These are phyloP conservation scores for Wickerhamomyces kurtzmanii DNA, from an alignment of 805 yeast genomes.

Conservation along the genomic window DNA sequence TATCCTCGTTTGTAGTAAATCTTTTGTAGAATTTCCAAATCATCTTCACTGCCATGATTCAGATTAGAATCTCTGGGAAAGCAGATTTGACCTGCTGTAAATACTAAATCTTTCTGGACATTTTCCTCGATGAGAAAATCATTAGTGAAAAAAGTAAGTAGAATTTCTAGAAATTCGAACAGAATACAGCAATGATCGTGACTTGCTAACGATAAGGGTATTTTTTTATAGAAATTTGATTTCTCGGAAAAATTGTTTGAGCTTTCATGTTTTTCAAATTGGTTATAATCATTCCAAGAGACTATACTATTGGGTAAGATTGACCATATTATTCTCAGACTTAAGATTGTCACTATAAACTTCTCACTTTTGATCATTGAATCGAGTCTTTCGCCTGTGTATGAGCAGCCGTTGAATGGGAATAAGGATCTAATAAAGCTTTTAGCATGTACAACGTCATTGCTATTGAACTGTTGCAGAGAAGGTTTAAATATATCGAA, in stretches of 20 bases:
- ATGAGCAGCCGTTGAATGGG: constrained; percentile 27
- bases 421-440: constrained; percentile 19
- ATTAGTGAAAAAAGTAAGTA: constrained; percentile 20
- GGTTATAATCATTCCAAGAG: constrained; percentile 23
- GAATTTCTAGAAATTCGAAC: constrained; percentile 25
- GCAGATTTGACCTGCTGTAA: constrained; percentile 26
- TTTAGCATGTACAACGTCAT: constrained; percentile 18
- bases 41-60: constrained; percentile 15
- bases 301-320: constrained; percentile 23
- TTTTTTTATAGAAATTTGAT: constrained; percentile 21
- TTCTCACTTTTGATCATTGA: constrained; percentile 12
- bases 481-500: constrained; percentile 25
- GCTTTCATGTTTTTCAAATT: constrained; percentile 17
- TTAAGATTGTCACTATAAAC: constrained; percentile 17
- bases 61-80: constrained; percentile 17
- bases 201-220: constrained; percentile 23
- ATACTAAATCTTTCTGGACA: constrained; percentile 20
- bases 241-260: constrained; percentile 13
- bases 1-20: constrained; percentile 23
- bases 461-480: constrained; percentile 21
- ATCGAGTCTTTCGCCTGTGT: constrained; percentile 19
- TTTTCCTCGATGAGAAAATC: constrained; percentile 19
- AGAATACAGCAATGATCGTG: constrained; percentile 23
- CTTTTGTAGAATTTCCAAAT: constrained; percentile 18
- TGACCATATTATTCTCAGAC: constrained; percentile 23